Percentiles rank a stretch among this genome's conserved stretches.
Evolutionary conservation across 2,329 filamentous ascomycete genomes (phyloP).

Genomic region (Pseudogymnoascus sp.): DNA sequence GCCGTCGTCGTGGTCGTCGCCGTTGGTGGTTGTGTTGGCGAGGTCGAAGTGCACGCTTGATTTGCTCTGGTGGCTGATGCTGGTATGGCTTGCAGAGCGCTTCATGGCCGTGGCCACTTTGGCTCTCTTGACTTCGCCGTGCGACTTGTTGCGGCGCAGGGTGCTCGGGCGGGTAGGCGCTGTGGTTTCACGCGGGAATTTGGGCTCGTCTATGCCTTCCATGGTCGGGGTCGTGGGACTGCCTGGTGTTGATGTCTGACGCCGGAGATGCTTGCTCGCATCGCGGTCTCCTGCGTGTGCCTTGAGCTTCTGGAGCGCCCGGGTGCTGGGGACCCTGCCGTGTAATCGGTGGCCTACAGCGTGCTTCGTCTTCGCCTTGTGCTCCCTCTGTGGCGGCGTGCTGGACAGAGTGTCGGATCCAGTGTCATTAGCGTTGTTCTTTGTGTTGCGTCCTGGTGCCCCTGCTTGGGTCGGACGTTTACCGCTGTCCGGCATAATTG

Average conservation of each 20-base stretch:
- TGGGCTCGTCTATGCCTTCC: slow-evolving; percentile 40
- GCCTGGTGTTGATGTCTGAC: slow-evolving; percentile 9
- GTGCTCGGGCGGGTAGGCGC: slow-evolving; percentile 42
- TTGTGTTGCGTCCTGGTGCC: slow-evolving; percentile 5
- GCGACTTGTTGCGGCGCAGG: slow-evolving; percentile 53
- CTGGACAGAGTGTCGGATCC: slow-evolving; percentile 20
- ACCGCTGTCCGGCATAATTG: slow-evolving; percentile 1
- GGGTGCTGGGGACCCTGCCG: slow-evolving; percentile 24
- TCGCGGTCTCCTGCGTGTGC: slow-evolving; percentile 20
- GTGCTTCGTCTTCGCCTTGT: slow-evolving; percentile 23
- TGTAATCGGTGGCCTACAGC: slow-evolving; percentile 24
- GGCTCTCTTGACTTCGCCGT: slow-evolving; percentile 44
- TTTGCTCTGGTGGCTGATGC: slow-evolving; percentile 35
- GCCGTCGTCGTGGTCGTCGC: slow-evolving; percentile 43
- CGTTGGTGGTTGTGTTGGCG: slow-evolving; percentile 27
- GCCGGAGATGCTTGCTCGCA: slow-evolving; percentile 3
- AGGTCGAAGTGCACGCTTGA: slow-evolving; percentile 52
- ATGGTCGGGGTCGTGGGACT: slow-evolving; percentile 9
- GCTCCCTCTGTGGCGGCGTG: slow-evolving; percentile 21
- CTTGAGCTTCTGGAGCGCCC: slow-evolving; percentile 25
- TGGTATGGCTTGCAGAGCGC: slow-evolving; percentile 43
- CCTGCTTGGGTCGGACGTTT: slow-evolving; percentile 6
- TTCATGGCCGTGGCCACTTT: slow-evolving; percentile 42
- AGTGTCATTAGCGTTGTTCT: slow-evolving; percentile 4
- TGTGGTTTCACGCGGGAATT: slow-evolving; percentile 37